phyloP scores from a whole-genome alignment of 1,284 basidiomycete genomes.

The Cryptococcus sp. region DNA sequence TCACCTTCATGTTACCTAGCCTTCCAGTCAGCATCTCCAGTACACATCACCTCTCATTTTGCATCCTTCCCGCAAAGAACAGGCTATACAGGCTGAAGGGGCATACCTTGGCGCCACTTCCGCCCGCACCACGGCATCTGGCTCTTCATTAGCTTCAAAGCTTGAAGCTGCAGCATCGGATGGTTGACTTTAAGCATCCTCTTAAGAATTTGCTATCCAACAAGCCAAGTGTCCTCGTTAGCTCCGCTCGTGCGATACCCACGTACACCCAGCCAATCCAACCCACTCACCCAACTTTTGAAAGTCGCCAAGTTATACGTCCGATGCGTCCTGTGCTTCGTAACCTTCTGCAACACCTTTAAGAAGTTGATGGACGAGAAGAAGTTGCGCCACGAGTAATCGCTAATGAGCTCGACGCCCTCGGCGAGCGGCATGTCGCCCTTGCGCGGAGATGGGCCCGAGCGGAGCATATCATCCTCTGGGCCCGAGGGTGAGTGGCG shows the following conservation, averaged over 20 bases:
- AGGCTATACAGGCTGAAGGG: not conserved
- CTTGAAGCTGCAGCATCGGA: slow-evolving; percentile 88
- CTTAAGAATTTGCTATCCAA: slow-evolving; percentile 82
- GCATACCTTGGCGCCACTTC: slow-evolving; percentile 93
- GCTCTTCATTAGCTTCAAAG: slow-evolving; percentile 97
- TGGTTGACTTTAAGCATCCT: slow-evolving; percentile 90
- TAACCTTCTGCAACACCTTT: slow-evolving; percentile 96
- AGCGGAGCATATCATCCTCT: slow-evolving; percentile 56
- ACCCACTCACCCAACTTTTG: slow-evolving; percentile 79
- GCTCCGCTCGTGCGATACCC: not conserved
- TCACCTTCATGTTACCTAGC: slow-evolving; percentile 97
- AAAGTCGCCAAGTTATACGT: slow-evolving; percentile 97
- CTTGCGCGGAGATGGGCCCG: slow-evolving; percentile 1
- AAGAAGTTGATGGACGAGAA: slow-evolving; percentile 98
- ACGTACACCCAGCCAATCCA: not conserved
- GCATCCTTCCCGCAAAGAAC: not conserved
- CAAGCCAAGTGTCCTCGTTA: not conserved
- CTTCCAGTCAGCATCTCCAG: not conserved
- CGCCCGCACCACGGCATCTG: slow-evolving; percentile 98
- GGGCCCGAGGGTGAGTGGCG: slow-evolving; percentile 51
- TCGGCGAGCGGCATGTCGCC: slow-evolving; percentile 49
- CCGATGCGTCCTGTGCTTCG: slow-evolving; percentile 88
- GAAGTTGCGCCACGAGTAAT: slow-evolving; percentile 98
- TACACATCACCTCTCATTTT: slow-evolving; percentile 5
- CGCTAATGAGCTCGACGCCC: slow-evolving; percentile 84